phyloP scores from a whole-genome alignment of 23 red algal genomes.

The Gracilariopsis chorda region DNA sequence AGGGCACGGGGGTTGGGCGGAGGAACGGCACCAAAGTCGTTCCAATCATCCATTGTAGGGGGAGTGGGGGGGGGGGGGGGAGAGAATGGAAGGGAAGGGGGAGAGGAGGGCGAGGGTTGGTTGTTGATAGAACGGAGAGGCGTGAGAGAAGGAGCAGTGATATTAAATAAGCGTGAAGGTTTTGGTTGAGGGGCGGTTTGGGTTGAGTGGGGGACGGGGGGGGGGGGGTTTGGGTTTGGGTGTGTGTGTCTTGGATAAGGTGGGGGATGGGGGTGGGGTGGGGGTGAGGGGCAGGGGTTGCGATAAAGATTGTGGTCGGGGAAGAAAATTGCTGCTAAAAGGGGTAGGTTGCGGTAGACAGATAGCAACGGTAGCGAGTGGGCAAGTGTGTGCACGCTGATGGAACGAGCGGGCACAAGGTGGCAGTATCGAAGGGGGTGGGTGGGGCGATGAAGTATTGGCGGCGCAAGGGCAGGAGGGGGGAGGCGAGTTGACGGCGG shows the following conservation, averaged over 20 bases:
- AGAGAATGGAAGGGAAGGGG: background rate
- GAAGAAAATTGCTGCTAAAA: background rate
- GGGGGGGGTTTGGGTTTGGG: background rate
- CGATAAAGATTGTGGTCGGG: background rate
- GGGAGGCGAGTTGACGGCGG: background rate
- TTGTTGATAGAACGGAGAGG: no score
- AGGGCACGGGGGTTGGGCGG: background rate
- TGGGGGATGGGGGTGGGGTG: background rate
- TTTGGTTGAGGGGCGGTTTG: no score
- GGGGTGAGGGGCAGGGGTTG: background rate
- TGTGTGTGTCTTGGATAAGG: background rate
- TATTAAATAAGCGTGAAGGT: no score
- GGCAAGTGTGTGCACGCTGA: background rate
- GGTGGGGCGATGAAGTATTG: background rate
- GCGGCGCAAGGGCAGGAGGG: background rate
- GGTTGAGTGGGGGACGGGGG: background rate
- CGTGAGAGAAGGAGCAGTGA: no score
- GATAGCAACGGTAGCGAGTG: background rate
- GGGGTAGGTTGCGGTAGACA: background rate
- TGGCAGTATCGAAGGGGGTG: background rate
- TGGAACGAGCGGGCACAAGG: no score
- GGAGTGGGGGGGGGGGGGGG: background rate
- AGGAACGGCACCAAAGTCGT: conserved; percentile 48
- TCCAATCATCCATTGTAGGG: conserved; percentile 56
- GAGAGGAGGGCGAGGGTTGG: background rate